Conservation (phyloP, 2,329 filamentous ascomycete species). For the Microcyclosporella mali region DNA sequence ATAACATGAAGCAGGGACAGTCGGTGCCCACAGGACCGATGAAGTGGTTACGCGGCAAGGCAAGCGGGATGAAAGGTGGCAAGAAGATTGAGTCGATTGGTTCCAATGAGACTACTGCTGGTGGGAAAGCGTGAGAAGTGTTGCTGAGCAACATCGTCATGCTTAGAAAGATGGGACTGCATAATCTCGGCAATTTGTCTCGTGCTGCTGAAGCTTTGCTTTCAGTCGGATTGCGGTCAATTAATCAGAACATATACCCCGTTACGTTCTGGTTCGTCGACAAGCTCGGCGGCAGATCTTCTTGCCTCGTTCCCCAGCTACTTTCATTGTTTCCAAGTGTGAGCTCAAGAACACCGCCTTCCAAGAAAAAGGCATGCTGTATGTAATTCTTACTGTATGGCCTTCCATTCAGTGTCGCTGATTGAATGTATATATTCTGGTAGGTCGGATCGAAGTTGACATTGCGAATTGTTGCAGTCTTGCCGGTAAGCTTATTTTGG, state of each 20-base stretch:
- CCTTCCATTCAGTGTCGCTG: slow-evolving; percentile 38
- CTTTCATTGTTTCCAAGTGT: slow-evolving; percentile 38
- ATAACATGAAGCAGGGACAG: slow-evolving; percentile 1
- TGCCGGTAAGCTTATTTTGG: slow-evolving; percentile 36
- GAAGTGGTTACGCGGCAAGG: slow-evolving; percentile 7
- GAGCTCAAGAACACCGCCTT: slow-evolving; percentile 40
- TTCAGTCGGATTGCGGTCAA: too few species aligned
- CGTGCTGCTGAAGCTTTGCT: too few species aligned
- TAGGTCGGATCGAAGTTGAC: slow-evolving; percentile 39
- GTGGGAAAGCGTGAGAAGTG: not conserved
- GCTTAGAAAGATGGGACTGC: too few species aligned
- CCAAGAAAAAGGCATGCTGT: slow-evolving; percentile 39
- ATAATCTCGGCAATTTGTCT: too few species aligned
- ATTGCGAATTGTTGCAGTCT: slow-evolving; percentile 37
- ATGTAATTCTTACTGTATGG: slow-evolving; percentile 42
- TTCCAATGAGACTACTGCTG: slow-evolving; percentile 2
- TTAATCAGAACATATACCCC: slow-evolving; percentile 7
- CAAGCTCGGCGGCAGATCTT: slow-evolving; percentile 40
- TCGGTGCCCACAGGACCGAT: not conserved
- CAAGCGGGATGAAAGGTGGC: slow-evolving; percentile 5
- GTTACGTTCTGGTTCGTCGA: slow-evolving; percentile 12
- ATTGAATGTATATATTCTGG: slow-evolving; percentile 41
- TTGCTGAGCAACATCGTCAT: too few species aligned
- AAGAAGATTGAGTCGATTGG: slow-evolving; percentile 7
- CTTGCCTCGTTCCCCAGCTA: slow-evolving; percentile 37